A percentile compares a stretch with the other conserved stretches of the same genome.
phyloP scores from a whole-genome alignment of 2,329 filamentous ascomycete species.

The Microdochium bolleyi region DNA sequence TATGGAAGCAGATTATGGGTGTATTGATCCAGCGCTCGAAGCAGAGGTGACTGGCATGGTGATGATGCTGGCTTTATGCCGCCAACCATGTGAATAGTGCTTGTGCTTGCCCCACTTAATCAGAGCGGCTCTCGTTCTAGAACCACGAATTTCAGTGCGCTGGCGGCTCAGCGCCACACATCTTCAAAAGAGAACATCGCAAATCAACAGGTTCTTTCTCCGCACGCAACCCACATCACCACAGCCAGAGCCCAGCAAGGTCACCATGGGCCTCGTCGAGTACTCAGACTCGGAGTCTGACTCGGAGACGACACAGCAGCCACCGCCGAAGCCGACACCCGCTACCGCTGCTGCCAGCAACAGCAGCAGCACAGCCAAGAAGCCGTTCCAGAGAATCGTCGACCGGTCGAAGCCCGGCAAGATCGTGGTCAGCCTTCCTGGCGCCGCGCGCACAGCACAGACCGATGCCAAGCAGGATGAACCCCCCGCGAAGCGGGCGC shows the following conservation, averaged over 20 bases:
- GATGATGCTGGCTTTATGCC: too few relatives aligned
- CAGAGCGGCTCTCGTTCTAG: too few relatives aligned
- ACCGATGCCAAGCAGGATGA: slow-evolving; percentile 28
- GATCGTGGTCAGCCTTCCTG: slow-evolving; percentile 72
- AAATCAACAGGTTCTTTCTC: background rate
- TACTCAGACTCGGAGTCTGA: slow-evolving; percentile 80
- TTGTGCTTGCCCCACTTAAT: too few relatives aligned
- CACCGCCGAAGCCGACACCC: slow-evolving; percentile 2
- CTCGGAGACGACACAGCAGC: slow-evolving; percentile 42
- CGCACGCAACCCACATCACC: background rate
- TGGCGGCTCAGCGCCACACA: too few relatives aligned
- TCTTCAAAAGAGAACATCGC: background rate
- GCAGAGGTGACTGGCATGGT: background rate
- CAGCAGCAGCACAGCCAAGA: slow-evolving; percentile 34
- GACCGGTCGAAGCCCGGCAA: slow-evolving; percentile 75
- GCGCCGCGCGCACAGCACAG: slow-evolving; percentile 30
- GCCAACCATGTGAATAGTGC: too few relatives aligned
- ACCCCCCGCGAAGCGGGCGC: slow-evolving; percentile 60
- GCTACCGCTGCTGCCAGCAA: slow-evolving; percentile 5
- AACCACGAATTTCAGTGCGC: too few relatives aligned
- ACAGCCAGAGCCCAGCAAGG: background rate
- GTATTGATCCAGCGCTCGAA: background rate
- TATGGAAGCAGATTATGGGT: background rate
- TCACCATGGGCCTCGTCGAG: slow-evolving; percentile 66
- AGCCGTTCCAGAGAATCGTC: slow-evolving; percentile 70